phyloP scores from a whole-genome alignment of 768 basidiomycete genomes.

The Pisolithus tinctorius region DNA sequence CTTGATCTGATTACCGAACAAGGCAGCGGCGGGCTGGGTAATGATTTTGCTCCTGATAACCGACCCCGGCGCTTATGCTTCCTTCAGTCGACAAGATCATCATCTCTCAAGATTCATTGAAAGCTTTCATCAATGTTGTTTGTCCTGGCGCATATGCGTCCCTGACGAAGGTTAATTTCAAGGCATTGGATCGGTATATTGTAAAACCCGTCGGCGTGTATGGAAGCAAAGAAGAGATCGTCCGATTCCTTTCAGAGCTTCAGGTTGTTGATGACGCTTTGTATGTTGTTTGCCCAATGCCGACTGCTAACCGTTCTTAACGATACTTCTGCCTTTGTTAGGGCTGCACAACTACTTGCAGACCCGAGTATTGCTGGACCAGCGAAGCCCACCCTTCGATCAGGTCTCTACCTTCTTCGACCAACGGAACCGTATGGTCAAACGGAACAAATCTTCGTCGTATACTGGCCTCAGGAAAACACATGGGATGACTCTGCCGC shows the following conservation, averaged over 20 bases:
- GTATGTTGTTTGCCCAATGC: conserved; percentile 18
- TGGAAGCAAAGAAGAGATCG: conserved; percentile 42
- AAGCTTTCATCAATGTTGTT: conserved; percentile 36
- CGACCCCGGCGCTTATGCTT: background rate
- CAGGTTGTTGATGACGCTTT: conserved; percentile 27
- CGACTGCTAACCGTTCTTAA: no score
- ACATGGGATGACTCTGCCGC: conserved; percentile 46
- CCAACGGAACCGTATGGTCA: background rate
- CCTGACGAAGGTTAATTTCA: conserved; percentile 47
- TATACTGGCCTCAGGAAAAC: conserved; percentile 51
- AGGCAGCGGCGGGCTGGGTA: conserved; percentile 43
- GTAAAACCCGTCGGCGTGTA: conserved; percentile 47
- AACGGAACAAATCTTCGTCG: conserved; percentile 30
- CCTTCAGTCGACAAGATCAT: conserved; percentile 48
- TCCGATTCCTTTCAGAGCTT: conserved; percentile 32
- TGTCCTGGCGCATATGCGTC: conserved; percentile 44
- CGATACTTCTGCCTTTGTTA: background rate
- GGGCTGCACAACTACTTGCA: conserved; percentile 2
- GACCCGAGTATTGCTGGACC: background rate
- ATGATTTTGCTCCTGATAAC: background rate
- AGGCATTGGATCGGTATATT: conserved; percentile 33
- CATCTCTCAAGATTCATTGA: conserved; percentile 42
- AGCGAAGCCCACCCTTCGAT: conserved; percentile 28
- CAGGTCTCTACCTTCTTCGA: conserved; percentile 41
- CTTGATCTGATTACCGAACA: conserved; percentile 42